phyloP scores from a whole-genome alignment of 352 stramenopile genomes.

The Globisporangium paroecandrum region DNA sequence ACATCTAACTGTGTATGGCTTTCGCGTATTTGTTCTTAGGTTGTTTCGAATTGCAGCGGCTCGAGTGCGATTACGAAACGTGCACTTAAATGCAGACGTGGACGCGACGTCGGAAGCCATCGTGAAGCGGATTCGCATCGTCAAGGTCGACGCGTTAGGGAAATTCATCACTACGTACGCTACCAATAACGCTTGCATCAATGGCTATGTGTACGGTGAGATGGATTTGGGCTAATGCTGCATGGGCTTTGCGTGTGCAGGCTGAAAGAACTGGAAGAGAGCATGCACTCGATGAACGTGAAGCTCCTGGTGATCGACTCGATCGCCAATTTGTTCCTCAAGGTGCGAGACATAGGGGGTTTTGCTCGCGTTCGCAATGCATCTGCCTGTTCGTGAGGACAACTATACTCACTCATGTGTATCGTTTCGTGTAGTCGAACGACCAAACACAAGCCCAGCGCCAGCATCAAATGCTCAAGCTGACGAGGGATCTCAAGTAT shows the following conservation, averaged over 20 bases:
- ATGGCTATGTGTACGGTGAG: not conserved
- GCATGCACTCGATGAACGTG: conserved; percentile 37
- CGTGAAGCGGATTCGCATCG: conserved; percentile 41
- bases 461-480: conserved; percentile 43
- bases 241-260: conserved; percentile 22
- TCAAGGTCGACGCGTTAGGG: conserved; percentile 37
- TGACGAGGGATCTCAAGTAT: conserved; percentile 57
- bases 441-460: conserved; percentile 38
- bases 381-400: not conserved
- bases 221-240: not conserved
- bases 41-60: conserved; percentile 45
- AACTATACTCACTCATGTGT: not conserved
- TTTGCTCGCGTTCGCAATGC: not conserved
- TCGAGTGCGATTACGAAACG: conserved; percentile 25
- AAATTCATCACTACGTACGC: conserved; percentile 42
- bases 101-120: conserved; percentile 25
- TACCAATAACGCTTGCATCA: not conserved
- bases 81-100: conserved; percentile 17
- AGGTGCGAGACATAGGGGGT: conserved; percentile 25
- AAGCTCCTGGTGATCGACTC: conserved; percentile 79
- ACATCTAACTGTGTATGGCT: not conserved
- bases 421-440: conserved; percentile 21
- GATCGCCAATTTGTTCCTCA: conserved; percentile 53
- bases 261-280: conserved; percentile 52
- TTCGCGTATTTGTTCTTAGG: conserved; percentile 18